phyloP scores from a whole-genome alignment of 176 grass and related monocot species.

The Cenchrus americanus region DNA sequence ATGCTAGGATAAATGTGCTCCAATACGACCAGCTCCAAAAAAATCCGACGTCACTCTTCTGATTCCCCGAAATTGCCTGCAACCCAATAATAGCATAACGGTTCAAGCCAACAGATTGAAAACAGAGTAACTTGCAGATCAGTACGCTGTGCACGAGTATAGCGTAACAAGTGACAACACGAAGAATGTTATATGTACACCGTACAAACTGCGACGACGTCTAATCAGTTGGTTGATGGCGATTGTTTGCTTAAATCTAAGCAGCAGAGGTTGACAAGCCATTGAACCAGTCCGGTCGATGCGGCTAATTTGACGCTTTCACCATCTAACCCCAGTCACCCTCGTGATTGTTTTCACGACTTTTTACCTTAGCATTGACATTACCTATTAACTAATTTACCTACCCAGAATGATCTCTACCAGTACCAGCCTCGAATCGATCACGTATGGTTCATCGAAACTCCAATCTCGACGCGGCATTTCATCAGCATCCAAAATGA shows the following conservation, averaged over 20 bases:
- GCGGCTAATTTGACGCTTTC: slow-evolving; percentile 1
- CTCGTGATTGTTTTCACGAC: background rate
- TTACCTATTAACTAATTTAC: background rate
- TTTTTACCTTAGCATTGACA: background rate
- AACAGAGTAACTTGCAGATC: background rate
- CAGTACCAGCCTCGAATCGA: background rate
- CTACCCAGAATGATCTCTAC: background rate
- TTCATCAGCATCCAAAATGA: background rate
- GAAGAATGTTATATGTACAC: background rate
- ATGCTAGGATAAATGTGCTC: slow-evolving; percentile 93
- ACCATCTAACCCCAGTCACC: background rate
- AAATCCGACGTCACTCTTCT: slow-evolving; percentile 79
- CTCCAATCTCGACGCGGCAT: background rate
- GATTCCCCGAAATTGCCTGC: slow-evolving; percentile 69
- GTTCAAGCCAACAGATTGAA: background rate
- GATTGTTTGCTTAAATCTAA: background rate
- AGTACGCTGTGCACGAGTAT: background rate
- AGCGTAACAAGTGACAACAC: slow-evolving; percentile 18
- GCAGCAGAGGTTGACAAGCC: slow-evolving; percentile 5
- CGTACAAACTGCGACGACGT: background rate
- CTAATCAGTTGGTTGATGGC: background rate
- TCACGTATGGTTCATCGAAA: background rate
- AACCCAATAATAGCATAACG: slow-evolving; percentile 7
- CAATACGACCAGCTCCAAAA: slow-evolving; percentile 98
- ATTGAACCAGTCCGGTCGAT: background rate